Evolutionary conservation across 1,284 basidiomycete species (phyloP), one percentile per base, ranked within the genome.

Genomic region (Tilletia caries): DNA sequence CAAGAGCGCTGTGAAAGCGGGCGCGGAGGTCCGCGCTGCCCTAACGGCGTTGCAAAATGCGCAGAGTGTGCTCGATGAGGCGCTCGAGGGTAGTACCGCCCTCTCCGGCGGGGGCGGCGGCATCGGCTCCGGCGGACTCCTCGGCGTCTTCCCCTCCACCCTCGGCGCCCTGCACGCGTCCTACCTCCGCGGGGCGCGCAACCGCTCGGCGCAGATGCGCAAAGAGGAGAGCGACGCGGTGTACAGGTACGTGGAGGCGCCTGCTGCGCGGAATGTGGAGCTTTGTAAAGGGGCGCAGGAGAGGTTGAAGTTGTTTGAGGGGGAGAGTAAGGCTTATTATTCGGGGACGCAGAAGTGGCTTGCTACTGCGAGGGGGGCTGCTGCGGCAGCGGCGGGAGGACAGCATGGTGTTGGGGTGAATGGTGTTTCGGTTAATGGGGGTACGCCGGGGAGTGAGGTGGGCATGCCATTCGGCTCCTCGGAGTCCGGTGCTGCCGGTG

Each of bases 311-410:
- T 25, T 43, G 0, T 79, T 80, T 29, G 75, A 79, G 5, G 67
- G 65, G 23, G 74, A 79, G 66, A 76, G 74, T 54, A 80, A 78
- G 66, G 6, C 69, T 1, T 81, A 78, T 65, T 79, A 81, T 58
- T 71, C 74, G 12, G 68, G 70, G n/a, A 79, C 77, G 10, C 78
- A 79, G 37, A 79, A 77, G 52, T 79, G 78, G 78, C 71, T 79
- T 18, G 70, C 76, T 52, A 75, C 67, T 23, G 37, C 25, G 64
- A 33, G 41, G 37, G 25, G 41, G 27, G n/a, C 25, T 8, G 62
- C 62, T 29, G 33, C 8, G 32, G 18, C n/a, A n/a, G 20, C 46
- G 25, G n/a, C 27, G 25, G 52, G 52, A 13, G 25, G 25, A 4
- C 50, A 23, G 8, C 50, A 23, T 29, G 23, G 10, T 29, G 33